These are phyloP conservation scores for Geranomyces variabilis DNA, from an alignment of 192 early-diverging fungal genomes.

Conservation along the genomic window DNA sequence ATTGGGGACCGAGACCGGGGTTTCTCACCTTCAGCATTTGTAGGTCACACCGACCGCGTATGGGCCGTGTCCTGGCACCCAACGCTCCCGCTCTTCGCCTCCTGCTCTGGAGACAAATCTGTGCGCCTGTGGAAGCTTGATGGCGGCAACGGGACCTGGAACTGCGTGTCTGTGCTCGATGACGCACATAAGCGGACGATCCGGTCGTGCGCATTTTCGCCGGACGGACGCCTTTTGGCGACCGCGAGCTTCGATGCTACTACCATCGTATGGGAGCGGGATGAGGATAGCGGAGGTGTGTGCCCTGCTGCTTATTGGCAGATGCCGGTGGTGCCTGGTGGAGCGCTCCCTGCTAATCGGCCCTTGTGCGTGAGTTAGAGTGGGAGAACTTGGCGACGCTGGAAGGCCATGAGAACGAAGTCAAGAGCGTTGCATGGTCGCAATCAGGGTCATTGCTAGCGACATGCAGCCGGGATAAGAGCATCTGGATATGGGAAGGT, in stretches of 20 bases:
- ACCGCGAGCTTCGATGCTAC: slow-evolving; percentile 93
- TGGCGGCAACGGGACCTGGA: slow-evolving; percentile 54
- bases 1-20: too few species aligned
- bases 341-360: not conserved
- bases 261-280: slow-evolving; percentile 89
- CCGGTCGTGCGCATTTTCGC: slow-evolving; percentile 83
- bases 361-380: slow-evolving; percentile 43
- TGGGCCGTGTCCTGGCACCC: slow-evolving; percentile 90
- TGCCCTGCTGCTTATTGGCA: too few species aligned
- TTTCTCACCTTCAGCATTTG: not conserved
- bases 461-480: slow-evolving; percentile 95
- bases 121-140: slow-evolving; percentile 80
- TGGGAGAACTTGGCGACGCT: slow-evolving; percentile 92
- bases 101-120: slow-evolving; percentile 86
- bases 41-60: slow-evolving; percentile 80
- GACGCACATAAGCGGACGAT: slow-evolving; percentile 92
- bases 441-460: slow-evolving; percentile 80
- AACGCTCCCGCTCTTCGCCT: slow-evolving; percentile 70
- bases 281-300: slow-evolving; percentile 47
- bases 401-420: slow-evolving; percentile 99
- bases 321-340: slow-evolving; percentile 1
- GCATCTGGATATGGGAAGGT: slow-evolving; percentile 99
- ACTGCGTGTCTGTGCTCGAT: slow-evolving; percentile 72
- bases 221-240: slow-evolving; percentile 71
- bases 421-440: slow-evolving; percentile 90